Evolutionary conservation across 176 grass and related monocot species (phyloP), one percentile per base, ranked within the genome.

Genomic region (Oryza australiensis): DNA sequence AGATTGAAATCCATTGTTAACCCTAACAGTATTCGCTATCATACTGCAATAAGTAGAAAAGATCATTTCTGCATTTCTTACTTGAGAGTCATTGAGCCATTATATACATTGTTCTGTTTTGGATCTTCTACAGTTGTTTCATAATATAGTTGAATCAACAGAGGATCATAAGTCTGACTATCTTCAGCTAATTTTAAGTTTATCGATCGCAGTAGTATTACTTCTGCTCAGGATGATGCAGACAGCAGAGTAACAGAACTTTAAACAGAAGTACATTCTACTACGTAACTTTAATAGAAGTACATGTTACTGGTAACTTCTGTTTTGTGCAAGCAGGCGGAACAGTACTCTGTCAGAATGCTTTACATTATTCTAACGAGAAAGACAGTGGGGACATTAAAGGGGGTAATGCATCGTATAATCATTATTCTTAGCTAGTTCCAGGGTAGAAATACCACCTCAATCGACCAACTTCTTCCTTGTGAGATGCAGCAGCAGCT

Each of bases 381-480:
- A 77, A 51, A 46, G 34, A 35, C 40, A 66, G 68, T 30, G 3
- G 1, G 5, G 23, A 74, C 66, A 66, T 13, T 26, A 66, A 73
- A 83, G 41, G 83, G 22, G 32, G 74, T 66, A 22, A 1, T 68
- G 34, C 33, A 0, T 74, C 62, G 3, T 37, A 23, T 55, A 63
- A 66, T 62, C 64, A 81, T 34, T 74, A 70, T 69, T 67, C 12
- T 80, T 68, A 79, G 28, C 38, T 65, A 66, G 5, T 66, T 43
- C 64, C 16, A 68, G 27, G 18, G 57, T 55, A 26, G 12, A 70
- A 72, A 69, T 38, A 51, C 60, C 42, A 99, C 96, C 93, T 99
- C 72, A 99, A 84, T 78, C 91, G 81, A 72, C 89, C 97, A 90
- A 99, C 97, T 87, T 99, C 97, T 90, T 99, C 93, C 87, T 96